Base-by-base conservation (phyloP, 768 basidiomycete genomes). In the Pulveroboletus sp. region DNA sequence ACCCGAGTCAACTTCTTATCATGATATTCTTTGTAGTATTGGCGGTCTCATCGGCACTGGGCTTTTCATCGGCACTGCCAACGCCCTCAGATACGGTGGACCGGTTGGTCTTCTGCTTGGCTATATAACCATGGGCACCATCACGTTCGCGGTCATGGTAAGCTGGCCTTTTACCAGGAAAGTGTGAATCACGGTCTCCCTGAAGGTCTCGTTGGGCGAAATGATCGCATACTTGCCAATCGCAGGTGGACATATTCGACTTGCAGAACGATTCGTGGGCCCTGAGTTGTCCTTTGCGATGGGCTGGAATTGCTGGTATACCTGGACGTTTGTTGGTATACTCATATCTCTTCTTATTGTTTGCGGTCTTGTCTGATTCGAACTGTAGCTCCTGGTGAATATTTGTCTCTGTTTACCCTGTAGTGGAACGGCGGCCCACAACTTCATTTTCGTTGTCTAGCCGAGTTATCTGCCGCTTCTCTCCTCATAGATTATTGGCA, bases 401-500 rank as follows among this genome's bases (percentile, higher is more conserved):
- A 45, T 43, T 9, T 24, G 11, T 14, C 4, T n/a, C 24, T 41
- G 6, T 29, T 37, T 24, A 8, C 39, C 17, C 26, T 26, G 14
- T 39, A 1, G 27, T 13, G 8, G 14, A 3, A 29, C 38, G 50
- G 55, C 23, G 56, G n/a, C n/a, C 51, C n/a, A 19, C 39, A 35
- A n/a, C 31, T 12, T 9, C 44, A 4, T 37, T 51, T 24, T n/a
- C n/a, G 27, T 29, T 6, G 12, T 12, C 27, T 4, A 70, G 68
- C 67, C 48, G 67, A 68, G 38, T 41, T 68, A 34, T 70, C 68
- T 8, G 67, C 67, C 5, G 81, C 88, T 0, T 78, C 90, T 4
- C 78, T 93, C n/a, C 69, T 95, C 20, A 80, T 95, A 57, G 72
- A 83, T 35, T 91, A 77, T 56, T 93, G 90, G 88, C 74, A 79